Conservation (phyloP, 2,329 filamentous ascomycete species). For the Colletotrichum sp. region DNA sequence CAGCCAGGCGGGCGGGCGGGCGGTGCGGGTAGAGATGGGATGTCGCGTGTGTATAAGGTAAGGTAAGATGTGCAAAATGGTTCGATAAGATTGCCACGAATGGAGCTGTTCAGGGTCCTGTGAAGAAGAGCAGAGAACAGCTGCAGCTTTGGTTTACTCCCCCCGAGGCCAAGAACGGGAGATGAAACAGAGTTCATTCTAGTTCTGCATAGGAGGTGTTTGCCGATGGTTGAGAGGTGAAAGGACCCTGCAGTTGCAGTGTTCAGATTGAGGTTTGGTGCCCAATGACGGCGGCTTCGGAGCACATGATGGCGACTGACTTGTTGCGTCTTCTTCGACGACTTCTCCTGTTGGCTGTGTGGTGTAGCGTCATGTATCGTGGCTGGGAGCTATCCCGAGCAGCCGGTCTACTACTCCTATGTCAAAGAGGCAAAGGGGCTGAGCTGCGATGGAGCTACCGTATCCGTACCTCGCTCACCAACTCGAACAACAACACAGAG, state of each 20-base stretch:
- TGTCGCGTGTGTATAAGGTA: not conserved
- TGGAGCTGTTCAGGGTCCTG: not conserved
- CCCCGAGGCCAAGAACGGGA: not conserved
- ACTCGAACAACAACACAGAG: not conserved
- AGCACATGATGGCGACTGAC: not conserved
- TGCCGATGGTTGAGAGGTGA: not conserved
- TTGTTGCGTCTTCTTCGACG: not conserved
- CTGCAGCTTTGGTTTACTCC: not conserved
- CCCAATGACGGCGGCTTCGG: not conserved
- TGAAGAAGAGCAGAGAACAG: not conserved
- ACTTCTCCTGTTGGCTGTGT: not conserved
- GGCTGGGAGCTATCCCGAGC: not conserved
- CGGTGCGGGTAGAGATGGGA: not conserved
- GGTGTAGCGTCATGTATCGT: not conserved
- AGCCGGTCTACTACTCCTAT: not conserved
- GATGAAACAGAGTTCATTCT: slow-evolving; percentile 11
- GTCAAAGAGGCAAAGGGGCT: not conserved
- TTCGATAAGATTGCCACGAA: not conserved
- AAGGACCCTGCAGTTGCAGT: not conserved
- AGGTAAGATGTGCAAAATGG: not conserved
- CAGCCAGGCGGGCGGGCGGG: not conserved
- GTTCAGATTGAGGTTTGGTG: not conserved
- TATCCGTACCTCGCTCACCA: not conserved
- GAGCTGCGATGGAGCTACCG: not conserved
- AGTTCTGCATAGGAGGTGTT: not conserved